phyloP scores from a whole-genome alignment of 1,139 yeast genomes.

The Kodamaea plutei region DNA sequence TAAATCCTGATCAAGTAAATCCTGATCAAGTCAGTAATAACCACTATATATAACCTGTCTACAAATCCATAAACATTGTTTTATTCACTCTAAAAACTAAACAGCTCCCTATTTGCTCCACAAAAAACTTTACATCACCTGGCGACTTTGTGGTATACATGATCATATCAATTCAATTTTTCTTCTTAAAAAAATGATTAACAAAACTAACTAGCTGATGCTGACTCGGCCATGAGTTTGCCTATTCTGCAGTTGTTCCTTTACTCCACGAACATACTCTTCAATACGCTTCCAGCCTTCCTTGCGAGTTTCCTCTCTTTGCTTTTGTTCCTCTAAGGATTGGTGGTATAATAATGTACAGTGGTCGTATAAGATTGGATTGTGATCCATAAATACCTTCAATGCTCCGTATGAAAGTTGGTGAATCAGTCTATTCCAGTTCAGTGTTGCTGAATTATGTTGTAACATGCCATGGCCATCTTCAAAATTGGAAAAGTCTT shows the following conservation, averaged over 20 bases:
- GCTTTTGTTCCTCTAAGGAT: constrained; percentile 61
- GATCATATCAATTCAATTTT: no score
- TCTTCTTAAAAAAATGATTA: no score
- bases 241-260: constrained; percentile 9
- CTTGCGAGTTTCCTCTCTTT: constrained; percentile 56
- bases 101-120: no score
- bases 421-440: constrained; percentile 92
- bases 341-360: constrained; percentile 84
- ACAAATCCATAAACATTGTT: no score
- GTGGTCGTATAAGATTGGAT: constrained; percentile 86
- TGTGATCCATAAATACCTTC: constrained; percentile 90
- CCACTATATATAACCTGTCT: no score
- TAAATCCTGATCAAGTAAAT: no score
- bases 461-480: constrained; percentile 17
- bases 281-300: constrained; percentile 77
- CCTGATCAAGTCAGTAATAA: no score
- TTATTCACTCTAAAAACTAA: no score
- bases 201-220: no score
- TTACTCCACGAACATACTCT: constrained; percentile 45
- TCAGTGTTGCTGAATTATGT: constrained; percentile 47
- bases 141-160: no score
- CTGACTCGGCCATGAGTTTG: constrained; percentile 1
- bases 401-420: constrained; percentile 87
- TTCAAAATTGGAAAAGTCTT: constrained; percentile 15
- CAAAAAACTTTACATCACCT: no score